Base-by-base conservation (phyloP, 2,329 filamentous ascomycete genomes). In the Triangularia setosa region DNA sequence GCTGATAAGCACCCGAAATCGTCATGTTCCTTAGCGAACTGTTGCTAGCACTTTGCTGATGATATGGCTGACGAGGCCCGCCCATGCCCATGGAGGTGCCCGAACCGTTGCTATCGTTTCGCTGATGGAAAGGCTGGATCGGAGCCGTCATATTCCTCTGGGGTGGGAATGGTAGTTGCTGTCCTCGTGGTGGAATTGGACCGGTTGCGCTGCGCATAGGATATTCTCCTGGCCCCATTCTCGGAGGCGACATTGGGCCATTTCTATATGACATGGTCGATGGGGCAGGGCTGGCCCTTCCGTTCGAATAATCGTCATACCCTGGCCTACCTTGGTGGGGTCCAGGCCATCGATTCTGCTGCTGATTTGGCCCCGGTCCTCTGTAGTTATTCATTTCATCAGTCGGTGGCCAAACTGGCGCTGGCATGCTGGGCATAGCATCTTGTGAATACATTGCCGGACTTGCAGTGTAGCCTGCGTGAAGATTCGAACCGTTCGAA, bases 101-200 rank as follows among this genome's bases (percentile, higher is more conserved):
- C 52, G 65, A 66, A 14, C 60, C 63, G 53, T 59, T 62, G 63
- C 58, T 66, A 59, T 30, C 44, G 14, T 63, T 68, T 18, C 54
- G 62, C 44, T 69, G 69, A 61, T 72, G 69, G 61, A 65, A 64
- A 12, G 62, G 62, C 23, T 67, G 69, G 25, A 72, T 63, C 0
- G 75, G 75, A 1, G 74, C 73, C 9, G 75, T 77, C 75, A 76
- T 76, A 65, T 73, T 74, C 24, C 75, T 70, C 62, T 73, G 72
- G 1, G 74, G 75, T 27, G 69, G 64, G 35, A 70, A 72, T 25
- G 68, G 71, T 11, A 65, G 64, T 3, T 65, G 64, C 2, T 63
- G 68, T 1, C 69, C 70, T 5, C 70, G 66, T 1, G 68, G 68
- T 27, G 71, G 69, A 59, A 75, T 52, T 0, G 74, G 73, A 35